Evolutionary conservation across 2,329 filamentous ascomycete genomes (phyloP), one percentile per base, ranked within the genome.

Genomic region (Alternaria sp.): DNA sequence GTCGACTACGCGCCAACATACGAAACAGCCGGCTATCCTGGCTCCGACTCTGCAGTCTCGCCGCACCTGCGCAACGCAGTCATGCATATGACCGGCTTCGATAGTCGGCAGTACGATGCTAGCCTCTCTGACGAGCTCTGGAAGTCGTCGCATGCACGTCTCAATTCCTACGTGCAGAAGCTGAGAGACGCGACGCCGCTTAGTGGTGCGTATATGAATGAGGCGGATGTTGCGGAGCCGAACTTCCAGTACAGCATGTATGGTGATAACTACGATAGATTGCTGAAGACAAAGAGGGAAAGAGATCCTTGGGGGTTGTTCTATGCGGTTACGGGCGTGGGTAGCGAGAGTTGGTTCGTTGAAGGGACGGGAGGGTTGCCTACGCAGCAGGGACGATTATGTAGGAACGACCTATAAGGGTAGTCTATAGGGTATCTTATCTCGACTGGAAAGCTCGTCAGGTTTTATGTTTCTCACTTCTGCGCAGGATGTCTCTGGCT

Each of bases 131-230:
- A 66, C 2, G 70, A 70, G 23, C 51, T 75, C 45, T 70, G 69
- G 58, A 75, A 70, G 18, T 60, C 57, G 5, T 69, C 61, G n/a
- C 68, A 77, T 46, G 58, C 56, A 14, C 65, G 73, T n/a, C 65
- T 74, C 20, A 61, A 71, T 37, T 51, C 56, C 21, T 75, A 71
- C 58, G 49, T 71, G 5, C 63, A 77, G 25, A 72, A 73, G 44
- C 71, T 67, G 61, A 59, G 72, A 25, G 71, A 72, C 54, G 72
- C 68, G 11, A 69, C 60, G 21, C 71, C 73, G 7, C 67, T 64
- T 1, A 66, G 68, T 21, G 79, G 78, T 2, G 76, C 76, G 15
- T 76, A 82, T 55, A 60, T 79, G 71, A 82, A 82, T 45, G 76
- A 79, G 61, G 75, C 67, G 3, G 69, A 76, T 60, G 60, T 66